phyloP scores from a whole-genome alignment of 306 rosid species.

The Prunus mongolica region DNA sequence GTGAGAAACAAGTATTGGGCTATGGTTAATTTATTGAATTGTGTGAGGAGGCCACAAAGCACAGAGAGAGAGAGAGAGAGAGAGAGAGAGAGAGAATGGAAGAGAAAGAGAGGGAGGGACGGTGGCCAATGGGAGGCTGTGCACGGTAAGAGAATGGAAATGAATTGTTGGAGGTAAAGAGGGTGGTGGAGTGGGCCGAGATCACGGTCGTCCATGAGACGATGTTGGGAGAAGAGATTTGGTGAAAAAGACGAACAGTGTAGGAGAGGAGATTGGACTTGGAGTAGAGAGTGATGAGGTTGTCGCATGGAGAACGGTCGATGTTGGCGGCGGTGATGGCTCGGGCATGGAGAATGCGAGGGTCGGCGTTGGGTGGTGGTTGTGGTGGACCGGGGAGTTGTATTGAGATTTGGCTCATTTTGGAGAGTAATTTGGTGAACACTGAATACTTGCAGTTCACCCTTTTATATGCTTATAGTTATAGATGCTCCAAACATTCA shows the following conservation, averaged over 20 bases:
- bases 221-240: conserved; percentile 55
- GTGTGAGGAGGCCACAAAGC: too few species aligned
- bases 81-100: conserved; percentile 6
- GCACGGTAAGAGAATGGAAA: conserved; percentile 11
- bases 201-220: conserved; percentile 80
- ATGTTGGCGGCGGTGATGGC: conserved; percentile 32
- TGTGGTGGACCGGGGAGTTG: background rate
- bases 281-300: conserved; percentile 61
- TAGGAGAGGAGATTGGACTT: conserved; percentile 38
- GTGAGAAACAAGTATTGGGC: too few species aligned
- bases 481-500: too few species aligned
- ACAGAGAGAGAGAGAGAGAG: too few species aligned
- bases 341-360: conserved; percentile 54
- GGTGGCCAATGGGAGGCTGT: too few species aligned
- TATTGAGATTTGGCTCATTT: background rate
- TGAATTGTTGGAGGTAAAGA: conserved; percentile 55
- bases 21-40: too few species aligned
- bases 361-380: conserved; percentile 31
- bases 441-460: too few species aligned
- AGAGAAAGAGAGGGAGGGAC: conserved; percentile 14
- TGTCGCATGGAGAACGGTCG: conserved; percentile 38
- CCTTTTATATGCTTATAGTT: too few species aligned
- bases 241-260: conserved; percentile 48
- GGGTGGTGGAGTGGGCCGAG: conserved; percentile 53
- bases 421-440: too few species aligned